Conservation (phyloP, 176 grass and related monocot genomes). For the Carex scoparia region DNA sequence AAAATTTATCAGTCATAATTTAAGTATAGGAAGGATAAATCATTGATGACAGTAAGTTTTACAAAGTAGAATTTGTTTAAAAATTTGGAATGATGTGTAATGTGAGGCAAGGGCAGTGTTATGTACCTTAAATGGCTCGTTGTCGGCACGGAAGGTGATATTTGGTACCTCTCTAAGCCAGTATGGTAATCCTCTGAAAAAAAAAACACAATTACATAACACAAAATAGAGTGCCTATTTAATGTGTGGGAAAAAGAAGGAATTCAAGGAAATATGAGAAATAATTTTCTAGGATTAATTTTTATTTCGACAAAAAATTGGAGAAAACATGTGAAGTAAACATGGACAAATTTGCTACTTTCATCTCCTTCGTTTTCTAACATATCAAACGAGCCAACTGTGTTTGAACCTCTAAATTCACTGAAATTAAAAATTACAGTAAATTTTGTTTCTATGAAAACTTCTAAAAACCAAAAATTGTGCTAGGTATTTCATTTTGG, state of each 20-base stretch:
- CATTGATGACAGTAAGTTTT: not conserved
- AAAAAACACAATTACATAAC: not conserved
- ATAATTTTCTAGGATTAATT: not conserved
- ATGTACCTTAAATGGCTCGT: constrained; percentile 73
- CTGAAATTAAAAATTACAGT: too few species aligned
- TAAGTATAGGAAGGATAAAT: not conserved
- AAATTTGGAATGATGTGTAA: not conserved
- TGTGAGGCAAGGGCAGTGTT: not conserved
- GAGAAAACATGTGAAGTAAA: not conserved
- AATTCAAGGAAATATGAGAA: not conserved
- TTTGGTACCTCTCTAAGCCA: constrained; percentile 69
- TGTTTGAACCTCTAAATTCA: not conserved
- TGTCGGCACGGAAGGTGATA: constrained; percentile 67
- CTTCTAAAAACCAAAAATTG: too few species aligned
- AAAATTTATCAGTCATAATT: not conserved
- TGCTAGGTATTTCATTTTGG: too few species aligned
- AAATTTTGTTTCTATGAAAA: too few species aligned
- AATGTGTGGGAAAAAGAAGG: not conserved
- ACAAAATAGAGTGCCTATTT: not conserved
- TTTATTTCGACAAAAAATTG: not conserved
- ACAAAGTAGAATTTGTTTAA: not conserved
- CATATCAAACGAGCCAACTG: too few species aligned
- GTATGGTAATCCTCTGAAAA: constrained; percentile 70
- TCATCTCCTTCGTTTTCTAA: too few species aligned
- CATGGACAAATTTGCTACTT: too few species aligned